Percentiles rank a stretch among this genome's conserved stretches.
phyloP scores from a whole-genome alignment of 306 rosid species.

The Quercus robur region DNA sequence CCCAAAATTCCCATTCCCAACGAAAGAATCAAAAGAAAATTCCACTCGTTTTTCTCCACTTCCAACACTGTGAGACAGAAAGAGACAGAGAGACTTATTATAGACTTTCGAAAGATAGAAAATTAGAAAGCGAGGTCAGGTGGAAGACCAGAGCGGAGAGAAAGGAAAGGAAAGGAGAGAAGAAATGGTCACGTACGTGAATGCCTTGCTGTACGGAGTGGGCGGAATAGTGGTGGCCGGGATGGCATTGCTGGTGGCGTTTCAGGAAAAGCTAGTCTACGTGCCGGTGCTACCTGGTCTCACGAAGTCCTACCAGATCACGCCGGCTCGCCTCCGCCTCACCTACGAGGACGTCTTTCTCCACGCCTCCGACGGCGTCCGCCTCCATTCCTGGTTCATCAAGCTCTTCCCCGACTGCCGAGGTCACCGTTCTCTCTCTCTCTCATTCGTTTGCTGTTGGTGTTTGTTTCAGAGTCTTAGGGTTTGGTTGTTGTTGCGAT shows the following conservation, averaged over 20 bases:
- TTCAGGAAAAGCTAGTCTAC: slow-evolving; percentile 89
- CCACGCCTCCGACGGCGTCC: slow-evolving; percentile 83
- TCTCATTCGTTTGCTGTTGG: slow-evolving; percentile 9
- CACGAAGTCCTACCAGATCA: slow-evolving; percentile 74
- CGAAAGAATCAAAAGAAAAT: too few species aligned
- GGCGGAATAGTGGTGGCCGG: slow-evolving; percentile 90
- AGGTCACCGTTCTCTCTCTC: slow-evolving; percentile 40
- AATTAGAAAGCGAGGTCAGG: too few species aligned
- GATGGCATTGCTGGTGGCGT: slow-evolving; percentile 86
- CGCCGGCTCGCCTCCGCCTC: slow-evolving; percentile 83
- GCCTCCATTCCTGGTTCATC: slow-evolving; percentile 98
- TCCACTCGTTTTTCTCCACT: too few species aligned
- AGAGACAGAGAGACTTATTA: too few species aligned
- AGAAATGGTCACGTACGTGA: slow-evolving; percentile 72
- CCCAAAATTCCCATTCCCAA: too few species aligned
- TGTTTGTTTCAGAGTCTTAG: not conserved
- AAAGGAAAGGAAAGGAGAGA: not conserved
- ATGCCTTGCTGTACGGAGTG: slow-evolving; percentile 66
- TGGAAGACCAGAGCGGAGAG: too few species aligned
- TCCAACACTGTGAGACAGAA: too few species aligned
- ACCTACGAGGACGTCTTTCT: slow-evolving; percentile 86
- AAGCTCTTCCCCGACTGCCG: slow-evolving; percentile 81
- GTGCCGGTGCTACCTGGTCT: slow-evolving; percentile 93
- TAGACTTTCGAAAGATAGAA: too few species aligned
- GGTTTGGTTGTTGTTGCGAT: slow-evolving; percentile 6